phyloP scores from a whole-genome alignment of 495 filamentous ascomycete species.

The Trichodelitschia bisporula region DNA sequence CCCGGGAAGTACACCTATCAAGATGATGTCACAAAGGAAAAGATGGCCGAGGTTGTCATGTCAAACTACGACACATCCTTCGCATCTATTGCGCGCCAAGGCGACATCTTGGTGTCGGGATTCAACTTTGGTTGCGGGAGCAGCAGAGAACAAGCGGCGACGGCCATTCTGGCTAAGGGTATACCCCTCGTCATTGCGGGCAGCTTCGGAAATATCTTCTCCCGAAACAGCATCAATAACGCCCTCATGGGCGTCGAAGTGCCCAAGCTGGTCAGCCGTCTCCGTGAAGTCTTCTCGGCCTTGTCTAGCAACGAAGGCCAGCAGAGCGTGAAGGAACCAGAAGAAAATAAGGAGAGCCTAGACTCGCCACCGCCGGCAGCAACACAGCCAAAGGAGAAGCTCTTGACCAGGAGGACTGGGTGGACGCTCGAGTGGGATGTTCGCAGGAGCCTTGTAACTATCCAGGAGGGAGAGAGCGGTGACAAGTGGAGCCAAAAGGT shows the following conservation, averaged over 20 bases:
- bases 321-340: conserved; percentile 14
- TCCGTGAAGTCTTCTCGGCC: conserved; percentile 35
- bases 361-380: not conserved
- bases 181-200: conserved; percentile 69
- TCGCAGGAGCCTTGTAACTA: conserved; percentile 33
- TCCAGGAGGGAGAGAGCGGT: conserved; percentile 42
- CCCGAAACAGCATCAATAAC: conserved; percentile 79
- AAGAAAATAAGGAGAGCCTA: conserved; percentile 13
- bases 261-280: conserved; percentile 40
- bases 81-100: conserved; percentile 25
- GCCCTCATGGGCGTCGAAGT: conserved; percentile 67
- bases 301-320: conserved; percentile 1
- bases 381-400: conserved; percentile 19
- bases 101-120: conserved; percentile 64
- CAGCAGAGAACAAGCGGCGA: conserved; percentile 73
- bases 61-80: conserved; percentile 71
- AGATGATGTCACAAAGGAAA: conserved; percentile 46
- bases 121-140: conserved; percentile 81
- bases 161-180: conserved; percentile 61
- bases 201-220: conserved; percentile 78
- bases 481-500: conserved; percentile 55
- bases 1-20: conserved; percentile 81
- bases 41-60: conserved; percentile 82
- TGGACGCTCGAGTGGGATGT: conserved; percentile 85
- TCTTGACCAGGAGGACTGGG: conserved; percentile 58